A percentile compares a stretch with the other conserved stretches of the same genome.
Evolutionary conservation across 345 rosid genomes (phyloP).

Genomic region (Eutrema japonicum): DNA sequence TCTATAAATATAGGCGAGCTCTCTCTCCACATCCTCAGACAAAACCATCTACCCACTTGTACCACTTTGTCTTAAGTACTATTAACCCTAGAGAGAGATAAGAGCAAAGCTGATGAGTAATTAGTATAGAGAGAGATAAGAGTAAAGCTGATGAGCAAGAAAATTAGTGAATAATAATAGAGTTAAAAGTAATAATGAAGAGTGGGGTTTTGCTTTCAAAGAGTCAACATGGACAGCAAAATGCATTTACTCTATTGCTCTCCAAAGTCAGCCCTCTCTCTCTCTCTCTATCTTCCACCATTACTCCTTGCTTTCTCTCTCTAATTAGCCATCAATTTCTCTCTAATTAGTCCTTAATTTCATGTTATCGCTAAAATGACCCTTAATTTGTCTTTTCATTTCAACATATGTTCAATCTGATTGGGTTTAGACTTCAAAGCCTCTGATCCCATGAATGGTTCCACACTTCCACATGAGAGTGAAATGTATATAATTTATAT

Average conservation of each 20-base stretch:
- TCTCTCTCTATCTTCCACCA: constrained; percentile 23
- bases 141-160: constrained; percentile 30
- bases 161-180: constrained; percentile 36
- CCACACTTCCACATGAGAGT: constrained; percentile 4
- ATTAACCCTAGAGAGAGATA: too few species aligned
- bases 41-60: too few species aligned
- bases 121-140: constrained; percentile 38
- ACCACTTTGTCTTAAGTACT: too few species aligned
- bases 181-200: constrained; percentile 33
- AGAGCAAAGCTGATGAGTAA: too few species aligned
- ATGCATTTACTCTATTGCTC: constrained; percentile 64
- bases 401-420: constrained; percentile 1
- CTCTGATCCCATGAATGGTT: neutral
- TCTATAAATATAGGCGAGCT: too few species aligned
- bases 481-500: neutral
- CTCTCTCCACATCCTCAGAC: too few species aligned
- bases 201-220: constrained; percentile 45
- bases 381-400: neutral
- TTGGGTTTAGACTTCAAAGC: constrained; percentile 11
- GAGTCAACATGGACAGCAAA: constrained; percentile 68
- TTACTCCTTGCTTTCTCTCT: constrained; percentile 33
- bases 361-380: neutral
- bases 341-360: neutral
- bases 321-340: constrained; percentile 1
- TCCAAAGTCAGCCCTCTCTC: constrained; percentile 63